These are phyloP conservation scores for Meripilus lineatus DNA, from an alignment of 1,284 basidiomycete genomes.

Conservation along the genomic window DNA sequence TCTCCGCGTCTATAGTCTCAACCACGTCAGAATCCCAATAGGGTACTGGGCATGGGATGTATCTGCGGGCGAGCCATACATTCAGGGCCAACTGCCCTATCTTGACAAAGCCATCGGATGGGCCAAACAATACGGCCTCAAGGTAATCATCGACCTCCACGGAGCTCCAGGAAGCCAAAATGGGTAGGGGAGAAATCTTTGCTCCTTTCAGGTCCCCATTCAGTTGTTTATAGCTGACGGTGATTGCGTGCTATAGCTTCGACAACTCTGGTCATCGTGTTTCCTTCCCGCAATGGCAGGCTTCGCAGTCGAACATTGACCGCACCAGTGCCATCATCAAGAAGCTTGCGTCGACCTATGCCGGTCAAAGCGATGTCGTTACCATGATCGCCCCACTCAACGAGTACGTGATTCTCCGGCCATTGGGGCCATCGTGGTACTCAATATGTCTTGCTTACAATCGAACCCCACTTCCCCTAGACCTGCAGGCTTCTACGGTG, in stretches of 20 bases:
- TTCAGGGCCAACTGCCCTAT: constrained; percentile 76
- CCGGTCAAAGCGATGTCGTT: constrained; percentile 50
- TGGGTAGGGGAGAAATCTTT: constrained; percentile 40
- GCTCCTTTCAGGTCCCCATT: not conserved
- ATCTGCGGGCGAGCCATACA: constrained; percentile 76
- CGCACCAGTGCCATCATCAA: constrained; percentile 71
- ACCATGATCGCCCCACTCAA: constrained; percentile 74
- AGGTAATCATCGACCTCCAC: constrained; percentile 81
- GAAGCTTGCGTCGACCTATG: constrained; percentile 57
- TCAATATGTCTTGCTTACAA: constrained; percentile 1
- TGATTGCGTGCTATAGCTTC: constrained; percentile 41
- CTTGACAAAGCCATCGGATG: constrained; percentile 72
- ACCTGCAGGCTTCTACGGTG: constrained; percentile 70
- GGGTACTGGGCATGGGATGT: constrained; percentile 93
- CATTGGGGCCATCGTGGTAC: no score
- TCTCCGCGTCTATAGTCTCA: constrained; percentile 43
- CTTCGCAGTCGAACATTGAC: constrained; percentile 57
- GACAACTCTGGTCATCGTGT: constrained; percentile 83
- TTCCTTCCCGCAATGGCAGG: constrained; percentile 65
- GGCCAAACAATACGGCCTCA: constrained; percentile 73
- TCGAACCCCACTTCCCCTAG: constrained; percentile 33
- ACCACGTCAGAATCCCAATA: constrained; percentile 85
- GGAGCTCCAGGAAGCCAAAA: constrained; percentile 85
- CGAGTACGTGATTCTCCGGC: constrained; percentile 45
- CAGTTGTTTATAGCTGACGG: not conserved